phyloP scores from a whole-genome alignment of 768 basidiomycete species.

The Suillus sp. region DNA sequence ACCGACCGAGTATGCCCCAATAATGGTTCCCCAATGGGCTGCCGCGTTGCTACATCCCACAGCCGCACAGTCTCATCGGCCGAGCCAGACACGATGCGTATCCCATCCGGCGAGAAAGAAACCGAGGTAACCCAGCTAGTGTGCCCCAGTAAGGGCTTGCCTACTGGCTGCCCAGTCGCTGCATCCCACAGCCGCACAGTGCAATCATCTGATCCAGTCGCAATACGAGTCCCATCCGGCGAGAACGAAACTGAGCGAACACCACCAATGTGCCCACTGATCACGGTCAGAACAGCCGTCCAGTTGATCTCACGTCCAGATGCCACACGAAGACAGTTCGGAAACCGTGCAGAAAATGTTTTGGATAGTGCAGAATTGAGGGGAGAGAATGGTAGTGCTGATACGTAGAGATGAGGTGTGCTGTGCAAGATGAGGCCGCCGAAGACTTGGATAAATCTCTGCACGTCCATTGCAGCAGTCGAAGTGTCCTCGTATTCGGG shows the following conservation, averaged over 20 bases:
- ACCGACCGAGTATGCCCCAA: background rate
- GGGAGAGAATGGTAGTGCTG: background rate
- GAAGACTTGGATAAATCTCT: slow-evolving; percentile 1
- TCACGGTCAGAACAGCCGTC: background rate
- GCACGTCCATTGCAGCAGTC: background rate
- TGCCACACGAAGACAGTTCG: background rate
- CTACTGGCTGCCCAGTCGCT: background rate
- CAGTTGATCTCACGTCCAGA: background rate
- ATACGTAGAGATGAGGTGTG: background rate
- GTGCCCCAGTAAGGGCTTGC: background rate
- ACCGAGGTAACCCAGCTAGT: rapidly evolving
- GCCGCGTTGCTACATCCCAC: background rate
- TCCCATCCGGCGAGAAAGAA: background rate
- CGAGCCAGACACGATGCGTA: background rate
- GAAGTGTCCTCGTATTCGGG: background rate
- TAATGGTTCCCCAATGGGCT: background rate
- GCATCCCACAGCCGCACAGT: background rate
- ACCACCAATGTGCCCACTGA: background rate
- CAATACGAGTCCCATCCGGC: slow-evolving; percentile 1
- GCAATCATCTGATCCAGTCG: background rate
- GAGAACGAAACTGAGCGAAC: background rate
- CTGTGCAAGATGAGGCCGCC: background rate
- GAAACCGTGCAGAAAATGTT: background rate
- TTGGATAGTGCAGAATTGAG: background rate
- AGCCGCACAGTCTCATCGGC: background rate